Percentiles rank a stretch among this genome's conserved stretches.
These are phyloP conservation scores for Aspergillus diversus DNA, from an alignment of 495 filamentous ascomycete genomes.

Conservation along the genomic window DNA sequence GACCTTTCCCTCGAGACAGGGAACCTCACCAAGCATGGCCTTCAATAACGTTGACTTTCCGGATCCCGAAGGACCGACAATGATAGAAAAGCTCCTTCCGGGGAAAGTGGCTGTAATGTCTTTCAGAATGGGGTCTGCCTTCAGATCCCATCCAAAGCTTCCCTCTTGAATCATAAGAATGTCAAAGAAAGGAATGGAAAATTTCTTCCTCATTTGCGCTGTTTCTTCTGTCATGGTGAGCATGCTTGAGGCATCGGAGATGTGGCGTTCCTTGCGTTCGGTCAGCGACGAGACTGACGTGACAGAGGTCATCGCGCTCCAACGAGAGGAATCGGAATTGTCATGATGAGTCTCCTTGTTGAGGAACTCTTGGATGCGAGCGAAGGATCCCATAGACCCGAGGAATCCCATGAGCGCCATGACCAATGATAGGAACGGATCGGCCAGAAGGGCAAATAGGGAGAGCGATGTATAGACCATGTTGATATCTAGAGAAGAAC, in stretches of 20 bases:
- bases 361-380: conserved; percentile 62
- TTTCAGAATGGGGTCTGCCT: conserved; percentile 47
- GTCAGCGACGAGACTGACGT: not conserved
- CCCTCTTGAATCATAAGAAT: conserved; percentile 49
- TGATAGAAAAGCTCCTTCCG: conserved; percentile 47
- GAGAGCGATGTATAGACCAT: conserved; percentile 63
- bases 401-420: conserved; percentile 57
- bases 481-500: conserved; percentile 51
- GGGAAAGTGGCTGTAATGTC: conserved; percentile 45
- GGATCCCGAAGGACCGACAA: conserved; percentile 63
- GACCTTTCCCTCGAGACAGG: conserved; percentile 44
- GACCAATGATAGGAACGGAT: conserved; percentile 60
- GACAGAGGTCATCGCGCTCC: not conserved
- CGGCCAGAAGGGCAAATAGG: conserved; percentile 61
- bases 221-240: conserved; percentile 27
- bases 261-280: conserved; percentile 4
- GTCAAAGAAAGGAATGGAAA: conserved; percentile 20
- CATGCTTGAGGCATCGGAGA: conserved; percentile 30
- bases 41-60: conserved; percentile 65
- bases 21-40: conserved; percentile 60
- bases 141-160: conserved; percentile 54
- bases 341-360: conserved; percentile 46
- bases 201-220: conserved; percentile 15
- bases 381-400: conserved; percentile 59
- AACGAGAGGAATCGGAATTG: conserved; percentile 27